Conservation (phyloP, 2,329 filamentous ascomycete genomes). For the Clonostachys rosea region DNA sequence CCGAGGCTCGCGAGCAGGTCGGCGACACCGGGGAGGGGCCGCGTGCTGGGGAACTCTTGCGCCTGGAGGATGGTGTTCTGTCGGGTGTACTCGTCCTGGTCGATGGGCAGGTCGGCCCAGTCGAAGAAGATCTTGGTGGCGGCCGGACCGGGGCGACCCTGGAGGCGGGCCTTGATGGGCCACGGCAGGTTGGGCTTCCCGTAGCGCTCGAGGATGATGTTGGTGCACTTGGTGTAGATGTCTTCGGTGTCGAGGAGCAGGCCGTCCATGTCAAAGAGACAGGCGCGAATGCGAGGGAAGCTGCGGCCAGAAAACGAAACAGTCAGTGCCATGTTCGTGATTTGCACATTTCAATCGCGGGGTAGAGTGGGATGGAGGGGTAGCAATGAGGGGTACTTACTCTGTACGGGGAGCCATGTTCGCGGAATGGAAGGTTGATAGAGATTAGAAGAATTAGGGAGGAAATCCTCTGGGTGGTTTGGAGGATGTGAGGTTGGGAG, state of each 20-base stretch:
- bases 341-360: no score
- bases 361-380: no score
- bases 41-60: constrained; percentile 67
- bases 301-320: no score
- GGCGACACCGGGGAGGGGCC: constrained; percentile 74
- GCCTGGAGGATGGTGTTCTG: constrained; percentile 61
- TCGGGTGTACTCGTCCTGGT: constrained; percentile 59
- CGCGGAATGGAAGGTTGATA: no score
- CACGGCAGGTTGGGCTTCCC: constrained; percentile 75
- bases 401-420: no score
- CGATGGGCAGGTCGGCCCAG: constrained; percentile 84
- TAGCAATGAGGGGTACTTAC: no score
- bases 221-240: constrained; percentile 77
- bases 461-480: no score
- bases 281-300: constrained; percentile 78
- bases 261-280: constrained; percentile 98
- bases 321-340: no score
- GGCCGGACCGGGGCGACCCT: constrained; percentile 50
- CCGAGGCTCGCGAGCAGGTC: constrained; percentile 60
- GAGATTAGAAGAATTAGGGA: no score
- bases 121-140: constrained; percentile 57
- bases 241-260: constrained; percentile 94
- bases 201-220: constrained; percentile 74
- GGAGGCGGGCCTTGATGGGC: constrained; percentile 86
- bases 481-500: no score